Base-by-base conservation (phyloP, 1,284 basidiomycete genomes). In the Stereum hirsutum region DNA sequence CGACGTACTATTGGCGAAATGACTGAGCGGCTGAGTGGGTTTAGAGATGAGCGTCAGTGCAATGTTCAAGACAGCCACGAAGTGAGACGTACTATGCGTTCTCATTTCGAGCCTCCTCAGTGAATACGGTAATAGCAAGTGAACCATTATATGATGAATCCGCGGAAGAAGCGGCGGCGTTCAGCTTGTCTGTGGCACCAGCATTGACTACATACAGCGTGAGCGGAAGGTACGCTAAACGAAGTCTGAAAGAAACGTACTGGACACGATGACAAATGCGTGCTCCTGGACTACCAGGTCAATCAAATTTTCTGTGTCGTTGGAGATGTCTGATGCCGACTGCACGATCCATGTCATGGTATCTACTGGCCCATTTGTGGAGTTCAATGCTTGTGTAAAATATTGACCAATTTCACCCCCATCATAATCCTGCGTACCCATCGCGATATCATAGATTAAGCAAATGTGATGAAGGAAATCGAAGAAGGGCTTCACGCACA, bases 71-170 rank as follows among this genome's bases (percentile, higher is more conserved):
- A n/a, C n/a, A n/a, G n/a, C n/a, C n/a, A n/a, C n/a, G n/a, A n/a
- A n/a, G n/a, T n/a, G n/a, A n/a, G 3, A 42, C 56, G 27, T 50
- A 57, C 52, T 54, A 54, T 19, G 57, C 52, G 33, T 58, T 58
- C 43, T 58, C 56, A 39, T 51, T 60, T 14, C 59, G 48, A 15
- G 58, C 59, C 26, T 58, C 53, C n/a, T 45, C 45, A 25, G 33
- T 47, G 28, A 52, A 59, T 12, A 51, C 44, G 1, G 49, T 59
- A 6, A 59, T 41, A 1, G 52, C 49, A 2, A 20, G 17, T 3
- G 49, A 47, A 10, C 50, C 47, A 35, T 54, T 45, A 43, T 59
- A 60, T 6, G 47, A 42, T 15, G 35, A 26, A 34, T 57, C 46
- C 2, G 46, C 49, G 15, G 49, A 45, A 6, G 49, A 39, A 14